phyloP scores from a whole-genome alignment of 164 flowering plant species.

The Annona cherimola region DNA sequence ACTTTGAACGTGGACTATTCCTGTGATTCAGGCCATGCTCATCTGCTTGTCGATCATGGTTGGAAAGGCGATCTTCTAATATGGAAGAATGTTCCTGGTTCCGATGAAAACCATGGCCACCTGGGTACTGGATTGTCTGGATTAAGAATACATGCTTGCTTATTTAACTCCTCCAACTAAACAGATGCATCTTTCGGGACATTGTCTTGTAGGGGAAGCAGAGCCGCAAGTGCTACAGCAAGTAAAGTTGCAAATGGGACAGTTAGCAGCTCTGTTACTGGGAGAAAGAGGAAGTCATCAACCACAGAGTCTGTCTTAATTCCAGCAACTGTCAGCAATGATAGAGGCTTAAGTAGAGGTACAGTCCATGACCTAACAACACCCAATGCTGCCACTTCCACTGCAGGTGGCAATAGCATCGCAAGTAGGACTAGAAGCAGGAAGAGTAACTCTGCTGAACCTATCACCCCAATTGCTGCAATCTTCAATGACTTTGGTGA shows the following conservation, averaged over 20 bases:
- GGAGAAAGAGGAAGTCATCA: too few species aligned
- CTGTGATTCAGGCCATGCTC: background rate
- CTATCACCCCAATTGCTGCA: slow-evolving; percentile 11
- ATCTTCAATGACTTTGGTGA: background rate
- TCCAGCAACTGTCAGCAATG: background rate
- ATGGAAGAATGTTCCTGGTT: background rate
- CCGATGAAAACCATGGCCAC: background rate
- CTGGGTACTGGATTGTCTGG: background rate
- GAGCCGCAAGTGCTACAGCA: slow-evolving; percentile 5
- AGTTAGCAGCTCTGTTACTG: too few species aligned
- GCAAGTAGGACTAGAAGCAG: background rate
- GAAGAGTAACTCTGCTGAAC: background rate
- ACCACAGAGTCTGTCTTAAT: slow-evolving; percentile 23
- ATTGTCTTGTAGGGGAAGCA: slow-evolving; percentile 27
- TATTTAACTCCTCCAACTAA: background rate
- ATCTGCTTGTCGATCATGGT: background rate
- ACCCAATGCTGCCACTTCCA: background rate
- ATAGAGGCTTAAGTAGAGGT: background rate
- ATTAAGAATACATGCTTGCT: background rate
- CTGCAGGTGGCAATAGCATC: background rate
- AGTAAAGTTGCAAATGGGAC: background rate
- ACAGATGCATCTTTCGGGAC: background rate
- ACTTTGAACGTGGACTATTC: background rate
- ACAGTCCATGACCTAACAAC: background rate
- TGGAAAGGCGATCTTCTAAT: background rate